Evolutionary conservation across 2,329 filamentous ascomycete species (phyloP).

Genomic region (Aaosphaeria arxii): DNA sequence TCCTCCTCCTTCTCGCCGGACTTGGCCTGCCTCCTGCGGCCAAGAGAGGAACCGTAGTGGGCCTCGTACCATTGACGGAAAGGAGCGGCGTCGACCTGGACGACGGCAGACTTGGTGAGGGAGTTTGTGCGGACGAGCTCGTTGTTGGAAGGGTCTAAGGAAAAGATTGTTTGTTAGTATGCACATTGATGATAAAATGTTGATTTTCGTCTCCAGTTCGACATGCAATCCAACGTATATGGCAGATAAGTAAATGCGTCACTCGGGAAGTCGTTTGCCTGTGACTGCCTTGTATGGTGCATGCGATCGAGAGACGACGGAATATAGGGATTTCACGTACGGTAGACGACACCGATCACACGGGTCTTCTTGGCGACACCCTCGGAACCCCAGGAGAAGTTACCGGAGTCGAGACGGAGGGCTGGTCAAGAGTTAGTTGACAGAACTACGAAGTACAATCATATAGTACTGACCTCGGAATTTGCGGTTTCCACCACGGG

Average conservation of each 20-base stretch:
- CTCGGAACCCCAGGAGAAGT: constrained; percentile 99
- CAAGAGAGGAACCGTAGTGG: constrained; percentile 90
- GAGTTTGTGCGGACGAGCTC: constrained; percentile 99
- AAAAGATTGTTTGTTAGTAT: too few relatives aligned
- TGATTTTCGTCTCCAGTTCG: too few relatives aligned
- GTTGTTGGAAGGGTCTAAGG: constrained; percentile 83
- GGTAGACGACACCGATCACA: constrained; percentile 97
- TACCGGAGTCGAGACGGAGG: constrained; percentile 96
- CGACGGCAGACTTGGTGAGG: constrained; percentile 96
- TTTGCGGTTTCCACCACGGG: constrained; percentile 98
- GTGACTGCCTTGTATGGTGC: too few relatives aligned
- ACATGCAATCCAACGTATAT: too few relatives aligned
- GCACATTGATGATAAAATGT: too few relatives aligned
- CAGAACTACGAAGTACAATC: too few relatives aligned
- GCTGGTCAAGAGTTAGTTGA: constrained; percentile 22
- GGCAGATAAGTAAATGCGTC: too few relatives aligned
- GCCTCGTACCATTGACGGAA: constrained; percentile 99
- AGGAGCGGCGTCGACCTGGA: constrained; percentile 97
- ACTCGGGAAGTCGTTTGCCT: too few relatives aligned
- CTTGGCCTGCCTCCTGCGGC: constrained; percentile 89
- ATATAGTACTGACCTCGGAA: constrained; percentile 63
- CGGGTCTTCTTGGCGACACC: constrained; percentile 98
- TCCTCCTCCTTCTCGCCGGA: constrained; percentile 64
- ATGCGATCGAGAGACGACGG: too few relatives aligned
- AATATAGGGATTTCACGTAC: constrained; percentile 40